Conservation (phyloP, 208 protist genomes). For the Angomonas desouzai region DNA sequence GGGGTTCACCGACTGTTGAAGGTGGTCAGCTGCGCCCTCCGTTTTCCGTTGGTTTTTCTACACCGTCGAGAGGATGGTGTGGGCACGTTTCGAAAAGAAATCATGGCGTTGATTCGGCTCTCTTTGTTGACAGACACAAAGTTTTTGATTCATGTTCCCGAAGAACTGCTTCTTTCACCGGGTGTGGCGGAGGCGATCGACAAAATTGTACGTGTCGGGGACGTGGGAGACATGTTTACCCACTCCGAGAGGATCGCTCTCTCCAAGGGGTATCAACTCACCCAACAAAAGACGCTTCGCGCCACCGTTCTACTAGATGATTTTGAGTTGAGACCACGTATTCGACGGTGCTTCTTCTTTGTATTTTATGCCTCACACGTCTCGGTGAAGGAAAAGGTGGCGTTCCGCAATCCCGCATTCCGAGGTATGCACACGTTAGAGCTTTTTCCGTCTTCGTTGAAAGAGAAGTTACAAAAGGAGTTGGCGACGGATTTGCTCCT, state of each 20-base stretch:
- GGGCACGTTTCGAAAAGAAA: conserved; percentile 44
- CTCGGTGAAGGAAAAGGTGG: conserved; percentile 28
- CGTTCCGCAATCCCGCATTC: conserved; percentile 41
- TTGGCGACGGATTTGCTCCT: conserved; percentile 32
- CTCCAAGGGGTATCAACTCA: conserved; percentile 22
- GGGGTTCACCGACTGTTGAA: conserved; percentile 52
- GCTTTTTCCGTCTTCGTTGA: conserved; percentile 23
- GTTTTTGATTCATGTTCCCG: conserved; percentile 50
- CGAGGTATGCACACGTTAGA: conserved; percentile 23
- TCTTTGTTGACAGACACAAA: conserved; percentile 46
- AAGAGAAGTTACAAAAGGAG: conserved; percentile 29
- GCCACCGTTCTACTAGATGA: conserved; percentile 35
- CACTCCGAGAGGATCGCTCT: conserved; percentile 54
- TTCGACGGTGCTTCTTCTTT: conserved; percentile 54
- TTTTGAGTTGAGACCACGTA: conserved; percentile 45
- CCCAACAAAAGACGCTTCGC: conserved; percentile 22
- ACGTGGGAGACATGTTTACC: conserved; percentile 65
- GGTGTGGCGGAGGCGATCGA: conserved; percentile 53
- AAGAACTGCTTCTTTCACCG: conserved; percentile 32
- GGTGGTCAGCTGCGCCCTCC: conserved; percentile 44
- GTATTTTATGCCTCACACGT: conserved; percentile 41
- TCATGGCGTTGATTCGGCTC: conserved; percentile 41
- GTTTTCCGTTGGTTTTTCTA: conserved; percentile 50
- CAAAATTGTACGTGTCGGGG: conserved; percentile 50
- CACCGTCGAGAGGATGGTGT: conserved; percentile 20